Evolutionary conservation across 140 eudicot genomes (phyloP).

Genomic region (Cichorium intybus): DNA sequence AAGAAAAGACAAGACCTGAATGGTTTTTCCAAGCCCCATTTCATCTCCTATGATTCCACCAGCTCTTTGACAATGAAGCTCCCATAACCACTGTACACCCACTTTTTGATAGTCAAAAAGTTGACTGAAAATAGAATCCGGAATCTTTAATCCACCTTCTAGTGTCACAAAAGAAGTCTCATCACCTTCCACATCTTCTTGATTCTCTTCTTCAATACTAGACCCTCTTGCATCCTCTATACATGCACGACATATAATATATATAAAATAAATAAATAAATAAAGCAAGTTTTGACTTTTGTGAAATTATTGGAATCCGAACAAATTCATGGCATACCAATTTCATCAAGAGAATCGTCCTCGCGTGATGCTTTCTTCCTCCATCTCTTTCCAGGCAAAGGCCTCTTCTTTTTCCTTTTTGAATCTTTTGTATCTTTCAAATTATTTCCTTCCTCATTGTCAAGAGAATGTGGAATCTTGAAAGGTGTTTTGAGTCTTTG

Average conservation of each 20-base stretch:
- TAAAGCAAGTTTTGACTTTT: neutral
- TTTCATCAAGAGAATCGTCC: slow-evolving; percentile 38
- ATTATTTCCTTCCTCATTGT: slow-evolving; percentile 36
- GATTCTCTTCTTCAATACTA: slow-evolving; percentile 47
- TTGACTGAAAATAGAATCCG: slow-evolving; percentile 56
- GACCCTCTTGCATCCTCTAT: slow-evolving; percentile 50
- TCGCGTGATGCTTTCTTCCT: slow-evolving; percentile 56
- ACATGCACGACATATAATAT: slow-evolving; percentile 3
- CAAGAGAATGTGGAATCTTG: slow-evolving; percentile 41
- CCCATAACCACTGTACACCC: slow-evolving; percentile 99
- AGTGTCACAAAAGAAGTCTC: slow-evolving; percentile 69
- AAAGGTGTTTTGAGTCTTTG: slow-evolving; percentile 66
- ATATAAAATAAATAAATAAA: neutral
- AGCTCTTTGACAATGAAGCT: slow-evolving; percentile 95
- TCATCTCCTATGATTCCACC: slow-evolving; percentile 99
- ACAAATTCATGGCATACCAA: slow-evolving; percentile 48
- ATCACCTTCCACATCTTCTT: slow-evolving; percentile 46
- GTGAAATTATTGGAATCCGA: neutral
- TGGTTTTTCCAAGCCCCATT: slow-evolving; percentile 99
- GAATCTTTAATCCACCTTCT: slow-evolving; percentile 91
- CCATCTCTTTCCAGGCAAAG: slow-evolving; percentile 86
- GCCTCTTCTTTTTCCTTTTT: slow-evolving; percentile 66
- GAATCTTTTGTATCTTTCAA: slow-evolving; percentile 14
- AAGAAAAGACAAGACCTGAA: slow-evolving; percentile 79
- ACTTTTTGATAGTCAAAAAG: slow-evolving; percentile 95